phyloP scores from a whole-genome alignment of 73 alveolate genomes.

The Tetrahymena elliotti region DNA sequence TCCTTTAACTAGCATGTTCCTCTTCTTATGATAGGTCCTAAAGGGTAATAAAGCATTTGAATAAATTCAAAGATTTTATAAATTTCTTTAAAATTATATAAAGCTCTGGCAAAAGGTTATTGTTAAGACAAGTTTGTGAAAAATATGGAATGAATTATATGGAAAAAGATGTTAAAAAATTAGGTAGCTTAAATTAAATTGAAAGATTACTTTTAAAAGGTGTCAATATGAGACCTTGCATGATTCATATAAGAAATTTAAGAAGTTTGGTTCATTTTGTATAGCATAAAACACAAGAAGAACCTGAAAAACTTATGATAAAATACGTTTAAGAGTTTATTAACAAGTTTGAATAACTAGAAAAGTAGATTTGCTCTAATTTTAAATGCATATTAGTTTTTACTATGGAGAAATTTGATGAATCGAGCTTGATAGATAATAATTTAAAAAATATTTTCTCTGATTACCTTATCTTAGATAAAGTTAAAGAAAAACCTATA shows the following conservation, averaged over 20 bases:
- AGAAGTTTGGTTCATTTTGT: background rate
- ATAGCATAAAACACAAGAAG: background rate
- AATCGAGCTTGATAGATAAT: background rate
- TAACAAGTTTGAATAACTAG: background rate
- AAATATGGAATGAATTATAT: background rate
- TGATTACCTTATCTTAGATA: background rate
- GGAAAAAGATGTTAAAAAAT: background rate
- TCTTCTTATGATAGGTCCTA: background rate
- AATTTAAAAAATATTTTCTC: background rate
- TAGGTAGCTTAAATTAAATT: background rate
- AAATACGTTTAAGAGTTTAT: background rate
- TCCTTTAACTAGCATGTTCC: background rate
- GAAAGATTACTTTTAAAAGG: background rate
- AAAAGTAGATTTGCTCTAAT: background rate
- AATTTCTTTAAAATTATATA: background rate
- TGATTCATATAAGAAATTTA: background rate
- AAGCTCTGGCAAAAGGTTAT: background rate
- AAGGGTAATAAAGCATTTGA: background rate
- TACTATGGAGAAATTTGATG: background rate
- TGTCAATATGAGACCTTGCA: background rate
- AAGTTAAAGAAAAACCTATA: background rate
- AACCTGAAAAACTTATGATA: background rate
- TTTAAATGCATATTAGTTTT: background rate
- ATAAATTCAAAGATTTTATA: background rate
- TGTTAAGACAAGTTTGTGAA: background rate